Percentiles rank a stretch among this genome's conserved stretches.
These are phyloP conservation scores for Arthrobotrys sinensis DNA, from an alignment of 2,329 filamentous ascomycete species.

Conservation along the genomic window DNA sequence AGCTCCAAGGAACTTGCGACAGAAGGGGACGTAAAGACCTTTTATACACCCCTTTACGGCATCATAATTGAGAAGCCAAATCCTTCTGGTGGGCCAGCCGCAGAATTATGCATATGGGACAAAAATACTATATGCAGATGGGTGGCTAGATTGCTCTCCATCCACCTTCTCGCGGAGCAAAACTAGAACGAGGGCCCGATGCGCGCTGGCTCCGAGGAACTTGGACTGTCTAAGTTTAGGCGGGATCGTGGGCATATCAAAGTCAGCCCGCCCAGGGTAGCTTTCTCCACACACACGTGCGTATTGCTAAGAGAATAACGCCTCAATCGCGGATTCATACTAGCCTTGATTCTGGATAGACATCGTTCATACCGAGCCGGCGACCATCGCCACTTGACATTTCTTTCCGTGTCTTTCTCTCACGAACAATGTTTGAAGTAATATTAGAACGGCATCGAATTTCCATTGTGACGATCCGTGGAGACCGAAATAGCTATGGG, in stretches of 20 bases:
- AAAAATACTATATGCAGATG: conserved; percentile 41
- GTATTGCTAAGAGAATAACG: conserved; percentile 19
- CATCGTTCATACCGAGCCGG: conserved; percentile 12
- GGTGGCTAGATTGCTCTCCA: conserved; percentile 47
- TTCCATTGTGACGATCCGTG: conserved; percentile 18
- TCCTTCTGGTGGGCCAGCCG: conserved; percentile 39
- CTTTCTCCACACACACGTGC: conserved; percentile 56
- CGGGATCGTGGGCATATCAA: conserved; percentile 24
- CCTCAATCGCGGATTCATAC: conserved; percentile 11
- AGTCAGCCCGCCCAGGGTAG: conserved; percentile 39
- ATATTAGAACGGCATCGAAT: conserved; percentile 13
- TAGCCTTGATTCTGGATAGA: conserved; percentile 33
- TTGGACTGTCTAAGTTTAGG: conserved; percentile 39
- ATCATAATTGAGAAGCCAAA: conserved; percentile 21
- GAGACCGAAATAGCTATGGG: conserved; percentile 7
- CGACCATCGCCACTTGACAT: conserved; percentile 24
- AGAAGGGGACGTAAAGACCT: conserved; percentile 38
- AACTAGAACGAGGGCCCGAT: conserved; percentile 11
- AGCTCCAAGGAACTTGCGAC: conserved; percentile 11
- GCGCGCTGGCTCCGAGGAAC: conserved; percentile 21
- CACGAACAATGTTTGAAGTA: conserved; percentile 31
- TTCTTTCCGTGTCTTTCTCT: conserved; percentile 9
- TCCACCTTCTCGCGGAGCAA: conserved; percentile 40
- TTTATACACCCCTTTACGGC: conserved; percentile 39
- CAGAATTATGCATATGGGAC: conserved; percentile 32